Conservation (phyloP, 495 filamentous ascomycete species). For the Lophium mytilinum region DNA sequence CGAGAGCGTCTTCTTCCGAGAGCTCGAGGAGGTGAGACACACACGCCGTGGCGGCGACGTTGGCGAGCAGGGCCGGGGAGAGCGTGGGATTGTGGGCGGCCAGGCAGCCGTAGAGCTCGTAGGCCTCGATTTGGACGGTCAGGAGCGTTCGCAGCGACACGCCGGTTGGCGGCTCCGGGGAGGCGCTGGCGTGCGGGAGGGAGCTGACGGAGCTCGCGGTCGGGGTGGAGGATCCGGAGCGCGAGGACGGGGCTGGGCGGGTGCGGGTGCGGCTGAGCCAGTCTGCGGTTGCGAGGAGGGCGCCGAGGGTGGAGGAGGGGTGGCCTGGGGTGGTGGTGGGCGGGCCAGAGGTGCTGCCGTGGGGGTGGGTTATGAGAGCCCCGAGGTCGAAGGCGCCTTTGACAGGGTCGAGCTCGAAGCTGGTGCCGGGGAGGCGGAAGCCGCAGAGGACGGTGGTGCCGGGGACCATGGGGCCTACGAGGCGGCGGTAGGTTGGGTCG, state of each 20-base stretch:
- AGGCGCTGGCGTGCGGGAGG: too few relatives aligned
- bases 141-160: not conserved
- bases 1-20: slow-evolving; percentile 27
- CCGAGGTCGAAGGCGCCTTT: slow-evolving; percentile 41
- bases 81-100: slow-evolving; percentile 37
- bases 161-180: too few relatives aligned
- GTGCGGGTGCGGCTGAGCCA: slow-evolving; percentile 26
- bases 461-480: not conserved
- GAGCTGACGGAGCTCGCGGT: not conserved
- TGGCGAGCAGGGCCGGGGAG: slow-evolving; percentile 42
- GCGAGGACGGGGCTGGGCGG: not conserved
- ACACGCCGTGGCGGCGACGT: slow-evolving; percentile 37
- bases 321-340: too few relatives aligned
- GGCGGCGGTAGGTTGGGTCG: too few relatives aligned
- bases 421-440: slow-evolving; percentile 39
- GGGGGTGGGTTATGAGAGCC: slow-evolving; percentile 25
- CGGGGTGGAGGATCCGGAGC: not conserved
- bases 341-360: too few relatives aligned
- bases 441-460: slow-evolving; percentile 15
- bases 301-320: slow-evolving; percentile 20
- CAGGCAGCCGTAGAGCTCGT: slow-evolving; percentile 9
- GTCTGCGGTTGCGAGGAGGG: slow-evolving; percentile 37
- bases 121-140: not conserved
- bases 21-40: slow-evolving; percentile 10
- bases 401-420: slow-evolving; percentile 32